Evolutionary conservation across 1,284 basidiomycete genomes (phyloP), one percentile per base, ranked within the genome.

Genomic region (Chalciporus sp.): DNA sequence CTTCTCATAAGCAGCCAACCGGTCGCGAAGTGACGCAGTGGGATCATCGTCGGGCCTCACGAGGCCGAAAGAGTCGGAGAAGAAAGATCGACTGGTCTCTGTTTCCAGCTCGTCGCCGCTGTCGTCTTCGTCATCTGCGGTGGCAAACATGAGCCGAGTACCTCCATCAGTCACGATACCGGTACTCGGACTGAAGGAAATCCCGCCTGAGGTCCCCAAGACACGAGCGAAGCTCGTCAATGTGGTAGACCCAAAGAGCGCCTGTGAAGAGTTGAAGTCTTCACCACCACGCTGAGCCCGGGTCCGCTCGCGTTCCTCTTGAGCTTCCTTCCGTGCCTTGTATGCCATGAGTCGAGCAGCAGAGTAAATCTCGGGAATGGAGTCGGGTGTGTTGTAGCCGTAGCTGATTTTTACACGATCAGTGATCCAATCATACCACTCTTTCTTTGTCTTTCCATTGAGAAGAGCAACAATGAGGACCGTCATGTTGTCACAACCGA

Each of bases 401-500:
- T 87, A 77, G 49, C 85, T 80, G 37, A 79, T 80, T 63, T 95
- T 82, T 41, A 96, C 91, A 42, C 95, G 85, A 49, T 94, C 83
- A 58, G 83, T 86, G 61, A 99, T 74, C 97, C 95, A 99, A 23
- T 81, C 73, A 68, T 92, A 92, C 97, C 97, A 99, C 68, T 97
- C 88, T 59, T 94, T 88, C 69, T 89, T 86, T 14, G 94, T 94
- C 56, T 88, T 86, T 29, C 93, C 95, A 59, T 91, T 82, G 29
- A 97, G 81, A 47, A 99, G 71, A 4, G 94, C 97, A 46, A 99
- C 84, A 55, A 99, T 83, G 61, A 98, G 83, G 51, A 97, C 80
- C 0, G 97, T 99, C 97, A 99, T 99, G 77, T 99, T 99, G 77
- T 99, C 97, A 70, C 95, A 98, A 20, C 97, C 97, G 58, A 98